Percentiles rank a stretch among this genome's conserved stretches.
Evolutionary conservation across 1,139 yeast genomes (phyloP).

Genomic region (Yarrowia galli): DNA sequence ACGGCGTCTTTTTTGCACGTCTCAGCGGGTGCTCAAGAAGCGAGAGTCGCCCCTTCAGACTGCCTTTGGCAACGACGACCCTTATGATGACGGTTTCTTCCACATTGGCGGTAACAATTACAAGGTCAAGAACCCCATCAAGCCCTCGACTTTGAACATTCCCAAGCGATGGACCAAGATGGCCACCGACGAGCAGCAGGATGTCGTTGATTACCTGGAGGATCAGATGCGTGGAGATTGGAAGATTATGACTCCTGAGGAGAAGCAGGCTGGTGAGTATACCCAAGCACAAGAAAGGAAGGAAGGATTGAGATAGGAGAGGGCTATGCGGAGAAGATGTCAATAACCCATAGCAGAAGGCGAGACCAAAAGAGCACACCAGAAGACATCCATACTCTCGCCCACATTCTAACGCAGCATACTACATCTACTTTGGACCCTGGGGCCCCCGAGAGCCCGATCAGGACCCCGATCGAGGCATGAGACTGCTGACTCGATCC

Average conservation of each 20-base stretch:
- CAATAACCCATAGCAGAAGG: too few relatives aligned
- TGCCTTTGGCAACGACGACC: conserved; percentile 35
- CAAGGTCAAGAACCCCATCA: conserved; percentile 48
- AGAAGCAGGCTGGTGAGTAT: conserved; percentile 48
- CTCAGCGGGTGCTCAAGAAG: conserved; percentile 19
- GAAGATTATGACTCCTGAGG: conserved; percentile 51
- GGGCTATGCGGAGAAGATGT: too few relatives aligned
- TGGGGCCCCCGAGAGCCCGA: conserved; percentile 52
- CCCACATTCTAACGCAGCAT: conserved; percentile 41
- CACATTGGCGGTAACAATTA: conserved; percentile 47
- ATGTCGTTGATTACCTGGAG: conserved; percentile 55
- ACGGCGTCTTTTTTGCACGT: conserved; percentile 36
- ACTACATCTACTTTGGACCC: conserved; percentile 51
- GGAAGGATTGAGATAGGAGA: too few relatives aligned
- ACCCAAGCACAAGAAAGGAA: too few relatives aligned
- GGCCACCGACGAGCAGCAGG: conserved; percentile 54
- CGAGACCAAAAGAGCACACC: too few relatives aligned
- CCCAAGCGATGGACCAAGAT: conserved; percentile 52
- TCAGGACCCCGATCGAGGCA: conserved; percentile 39
- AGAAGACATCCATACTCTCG: neutral
- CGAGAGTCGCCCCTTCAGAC: conserved; percentile 36
- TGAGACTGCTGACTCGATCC: conserved; percentile 35
- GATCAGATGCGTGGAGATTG: conserved; percentile 56
- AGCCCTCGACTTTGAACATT: conserved; percentile 48
- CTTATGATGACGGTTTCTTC: conserved; percentile 37